Base-by-base conservation (phyloP, 495 filamentous ascomycete species). In the Penicillium manginii region DNA sequence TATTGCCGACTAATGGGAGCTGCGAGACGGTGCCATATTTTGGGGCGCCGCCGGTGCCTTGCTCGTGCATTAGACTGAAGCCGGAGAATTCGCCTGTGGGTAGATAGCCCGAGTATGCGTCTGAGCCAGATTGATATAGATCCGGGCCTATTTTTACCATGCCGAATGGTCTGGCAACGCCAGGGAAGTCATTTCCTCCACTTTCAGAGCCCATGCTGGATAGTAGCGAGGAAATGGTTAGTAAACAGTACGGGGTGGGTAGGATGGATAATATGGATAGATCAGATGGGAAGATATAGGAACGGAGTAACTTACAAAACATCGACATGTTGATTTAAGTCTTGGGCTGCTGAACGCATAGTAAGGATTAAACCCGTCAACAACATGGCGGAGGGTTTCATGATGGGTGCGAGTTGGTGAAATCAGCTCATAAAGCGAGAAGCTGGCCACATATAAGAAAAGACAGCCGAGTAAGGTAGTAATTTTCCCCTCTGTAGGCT, bases 21-120 rank as follows among this genome's bases (percentile, higher is more conserved):
- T 91, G 88, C 4, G 83, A 77, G 17, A 91, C 84, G 2, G 72
- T 85, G 0, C 88, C 88, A 57, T 91, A 91, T 70, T 90, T 91
- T 1, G 88, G 87, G 3, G 87, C 87, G 12, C 88, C 88, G 2
- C 89, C 89, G 9, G 86, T 92, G 3, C 88, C 88, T 50, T 83
- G 85, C 67, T 91, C 88, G 63, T 91, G 88, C 79, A 89, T 86
- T 78, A 90, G 75, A 42, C 83, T 87, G 69, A 91, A 90, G 9
- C 85, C 88, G 8, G 81, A 85, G 61, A 91, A 82, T 14, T 81
- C 79, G 7, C 87, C 87, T 4, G 58, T 65, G 4, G 84, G 64
- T 18, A 82, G 73, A 63, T 86, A 88, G 4, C 88, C 88, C 6
- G 86, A 87, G 62, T 90, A 91, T 31, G 84, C 75, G 62, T 91